A percentile compares a stretch with the other conserved stretches of the same genome.
Evolutionary conservation across 2,329 filamentous ascomycete genomes (phyloP).

Genomic region (Alternaria solani): DNA sequence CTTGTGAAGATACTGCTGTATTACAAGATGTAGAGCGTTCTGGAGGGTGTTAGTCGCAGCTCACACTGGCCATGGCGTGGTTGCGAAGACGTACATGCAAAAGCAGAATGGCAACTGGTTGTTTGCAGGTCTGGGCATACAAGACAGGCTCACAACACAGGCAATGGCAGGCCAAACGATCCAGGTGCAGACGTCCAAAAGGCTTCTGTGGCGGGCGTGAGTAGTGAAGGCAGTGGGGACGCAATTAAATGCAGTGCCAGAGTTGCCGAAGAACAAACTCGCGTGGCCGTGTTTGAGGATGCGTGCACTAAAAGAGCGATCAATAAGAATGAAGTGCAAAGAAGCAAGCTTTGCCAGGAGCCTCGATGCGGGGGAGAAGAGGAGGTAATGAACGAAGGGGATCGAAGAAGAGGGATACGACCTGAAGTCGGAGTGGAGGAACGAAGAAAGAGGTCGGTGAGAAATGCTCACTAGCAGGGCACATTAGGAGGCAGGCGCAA

Average conservation of each 20-base stretch:
- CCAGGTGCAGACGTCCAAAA: constrained; percentile 13
- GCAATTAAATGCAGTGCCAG: constrained; percentile 35
- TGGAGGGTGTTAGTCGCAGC: constrained; percentile 20
- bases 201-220: constrained; percentile 24
- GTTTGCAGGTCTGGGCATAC: constrained; percentile 26
- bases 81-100: constrained; percentile 11
- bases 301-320: constrained; percentile 50
- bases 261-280: constrained; percentile 33
- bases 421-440: constrained; percentile 35
- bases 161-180: constrained; percentile 6
- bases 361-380: constrained; percentile 45
- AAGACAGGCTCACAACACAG: constrained; percentile 25
- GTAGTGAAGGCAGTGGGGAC: constrained; percentile 32
- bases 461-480: constrained; percentile 38
- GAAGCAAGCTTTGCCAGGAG: constrained; percentile 41
- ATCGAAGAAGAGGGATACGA: constrained; percentile 44
- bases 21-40: constrained; percentile 43
- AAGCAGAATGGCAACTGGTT: constrained; percentile 34
- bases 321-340: constrained; percentile 52
- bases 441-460: constrained; percentile 42
- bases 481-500: constrained; percentile 49
- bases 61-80: background rate
- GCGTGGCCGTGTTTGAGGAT: constrained; percentile 43
- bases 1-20: constrained; percentile 38
- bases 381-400: constrained; percentile 48